Evolutionary conservation across 129 eudicot genomes (phyloP), one percentile per base, ranked within the genome.

Genomic region (Chrysanthemum seticuspe): DNA sequence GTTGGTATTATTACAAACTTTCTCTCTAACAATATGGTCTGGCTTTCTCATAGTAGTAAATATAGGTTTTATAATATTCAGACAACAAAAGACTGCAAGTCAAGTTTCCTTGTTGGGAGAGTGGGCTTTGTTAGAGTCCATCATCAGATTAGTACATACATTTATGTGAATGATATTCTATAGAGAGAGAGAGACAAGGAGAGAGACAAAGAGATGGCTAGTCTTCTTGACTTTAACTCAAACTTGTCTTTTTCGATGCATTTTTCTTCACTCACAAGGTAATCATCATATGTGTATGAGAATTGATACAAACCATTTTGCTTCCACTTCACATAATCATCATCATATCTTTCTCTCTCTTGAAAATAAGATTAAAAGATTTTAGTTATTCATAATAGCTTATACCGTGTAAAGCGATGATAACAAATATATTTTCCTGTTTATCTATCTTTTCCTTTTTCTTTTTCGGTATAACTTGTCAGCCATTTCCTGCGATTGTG

Each of bases 231-330:
- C 86, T 85, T 89, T 80, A 89, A 86, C 90, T 89, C 90, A 75
- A 80, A 83, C 79, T 65, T 67, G 87, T 86, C 84, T 66, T 75
- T 86, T 78, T 84, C 81, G 73, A 76, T 80, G 65, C 81, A 86
- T 80, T 76, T 86, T 87, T 85, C 96, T 90, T 90, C 97, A 87
- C 94, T 85, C 97, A 87, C 94, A 90, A 90, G 94, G 91, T 87
- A 83, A 87, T 83, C 94, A 90, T 87, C 87, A 85, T 85, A 74
- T 83, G 67, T 82, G 75, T 76, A 77, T 78, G 81, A 78, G 80
- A 83, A 78, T 74, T 53, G 58, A 70, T 77, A 77, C 67, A 81
- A 80, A 85, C 75, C 74, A 81, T 87, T 83, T 90, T 90, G 97
- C 97, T 90, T 90, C 89, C 83, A 77, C 86, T 81, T 80, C 72